Conservation (phyloP, 139 green algal species). For the Parachlorella kessleri region DNA sequence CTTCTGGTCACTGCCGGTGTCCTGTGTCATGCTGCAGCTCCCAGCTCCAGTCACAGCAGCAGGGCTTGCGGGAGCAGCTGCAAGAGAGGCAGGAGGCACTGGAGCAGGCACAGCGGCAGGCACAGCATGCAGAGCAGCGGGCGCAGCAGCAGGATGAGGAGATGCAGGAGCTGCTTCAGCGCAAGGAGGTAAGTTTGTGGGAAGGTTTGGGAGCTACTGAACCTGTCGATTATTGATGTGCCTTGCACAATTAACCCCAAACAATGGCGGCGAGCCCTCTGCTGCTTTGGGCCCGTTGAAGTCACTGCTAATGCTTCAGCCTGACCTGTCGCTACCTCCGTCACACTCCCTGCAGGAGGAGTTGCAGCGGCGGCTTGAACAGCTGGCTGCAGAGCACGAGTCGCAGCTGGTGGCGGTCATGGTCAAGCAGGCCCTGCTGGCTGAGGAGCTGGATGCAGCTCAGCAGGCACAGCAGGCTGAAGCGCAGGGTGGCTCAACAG, state of each 20-base stretch:
- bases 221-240: too few species aligned
- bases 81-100: background rate
- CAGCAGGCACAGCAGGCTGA: background rate
- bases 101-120: background rate
- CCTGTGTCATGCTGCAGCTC: background rate
- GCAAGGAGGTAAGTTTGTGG: background rate
- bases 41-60: background rate
- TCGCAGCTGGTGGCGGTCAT: constrained; percentile 5
- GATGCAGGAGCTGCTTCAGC: background rate
- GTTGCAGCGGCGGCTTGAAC: constrained; percentile 4
- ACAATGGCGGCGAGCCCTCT: too few species aligned
- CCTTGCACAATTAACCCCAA: too few species aligned
- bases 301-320: too few species aligned
- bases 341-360: background rate
- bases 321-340: too few species aligned
- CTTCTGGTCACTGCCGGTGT: too few species aligned
- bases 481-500: too few species aligned
- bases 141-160: background rate
- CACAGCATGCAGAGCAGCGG: background rate
- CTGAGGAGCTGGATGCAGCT: constrained; percentile 3
- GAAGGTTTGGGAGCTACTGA: too few species aligned
- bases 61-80: background rate
- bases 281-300: too few species aligned
- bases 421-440: constrained; percentile 8
- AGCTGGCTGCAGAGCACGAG: constrained; percentile 5